Evolutionary conservation across 805 yeast species (phyloP).

Genomic region (Zygotorulaspora chibaensis): DNA sequence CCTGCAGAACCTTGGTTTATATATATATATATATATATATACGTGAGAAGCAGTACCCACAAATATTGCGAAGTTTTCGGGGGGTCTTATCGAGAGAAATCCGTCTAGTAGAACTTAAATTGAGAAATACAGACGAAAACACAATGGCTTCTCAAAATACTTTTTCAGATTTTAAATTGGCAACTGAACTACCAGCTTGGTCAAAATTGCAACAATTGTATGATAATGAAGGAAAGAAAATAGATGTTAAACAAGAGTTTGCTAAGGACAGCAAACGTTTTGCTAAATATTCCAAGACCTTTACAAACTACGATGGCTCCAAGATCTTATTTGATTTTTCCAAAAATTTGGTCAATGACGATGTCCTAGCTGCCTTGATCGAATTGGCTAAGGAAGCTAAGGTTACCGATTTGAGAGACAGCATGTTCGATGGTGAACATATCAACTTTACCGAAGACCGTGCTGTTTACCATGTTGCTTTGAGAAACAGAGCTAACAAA

Average conservation of each 20-base stretch:
- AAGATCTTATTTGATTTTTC: constrained; percentile 91
- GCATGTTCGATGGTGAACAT: constrained; percentile 87
- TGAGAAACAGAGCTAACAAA: constrained; percentile 85
- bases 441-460: constrained; percentile 94
- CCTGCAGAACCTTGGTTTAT: too few relatives aligned
- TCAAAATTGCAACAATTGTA: constrained; percentile 65
- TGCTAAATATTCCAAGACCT: constrained; percentile 68
- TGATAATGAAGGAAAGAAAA: constrained; percentile 61
- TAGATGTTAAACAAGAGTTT: constrained; percentile 77
- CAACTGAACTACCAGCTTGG: constrained; percentile 83
- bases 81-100: too few relatives aligned
- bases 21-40: too few relatives aligned
- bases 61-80: too few relatives aligned
- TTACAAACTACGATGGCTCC: constrained; percentile 81
- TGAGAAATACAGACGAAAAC: background rate
- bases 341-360: constrained; percentile 88
- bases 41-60: too few relatives aligned
- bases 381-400: constrained; percentile 86
- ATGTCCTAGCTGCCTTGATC: constrained; percentile 61
- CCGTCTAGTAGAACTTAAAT: background rate
- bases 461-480: constrained; percentile 95
- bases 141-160: constrained; percentile 30
- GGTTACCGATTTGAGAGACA: constrained; percentile 82
- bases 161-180: constrained; percentile 50
- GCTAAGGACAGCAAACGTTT: constrained; percentile 69